Base-by-base conservation (phyloP, 1,139 yeast genomes). In the Geotrichum citri-aurantii region DNA sequence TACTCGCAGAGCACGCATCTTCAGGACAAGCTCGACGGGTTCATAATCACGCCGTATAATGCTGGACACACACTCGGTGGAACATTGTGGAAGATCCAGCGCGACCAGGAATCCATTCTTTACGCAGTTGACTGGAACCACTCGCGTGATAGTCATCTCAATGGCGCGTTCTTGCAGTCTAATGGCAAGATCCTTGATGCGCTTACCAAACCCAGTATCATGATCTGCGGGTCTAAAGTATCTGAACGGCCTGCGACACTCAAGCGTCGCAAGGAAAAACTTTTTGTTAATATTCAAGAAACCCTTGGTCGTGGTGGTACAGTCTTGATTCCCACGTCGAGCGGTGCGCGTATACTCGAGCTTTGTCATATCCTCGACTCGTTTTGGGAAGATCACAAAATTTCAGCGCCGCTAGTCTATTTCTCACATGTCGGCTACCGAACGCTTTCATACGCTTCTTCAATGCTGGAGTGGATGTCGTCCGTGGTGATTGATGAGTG, bases 81-180 rank as follows among this genome's bases (percentile, higher is more conserved):
- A 8, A 84, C 90, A 0, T 81, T 87, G 58, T 93, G 98, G 98
- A 76, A 86, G 51, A 74, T 92, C 26, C 80, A 82, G 57, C 84
- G 84, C 64, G 84, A 87, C 64, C 81, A 86, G 27, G 97, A 93
- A 64, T 87, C 86, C 63, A 77, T 91, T 19, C 77, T 93, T 2
- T 90, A 91, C 71, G 96, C 97, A 0, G 93, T 95, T 3, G 85
- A 89, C 53, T 93, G 99, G 98, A 92, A 92, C 70, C 99, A 93
- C 71, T 86, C 97, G 1, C 84, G 84, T 63, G 98, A 93, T 67
- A 81, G 89, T 0, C 92, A 91, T 66, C 75, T 93, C 59, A 88
- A 87, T 65, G 93, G 97, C n/a, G 83, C 86, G 17, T 79, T 91
- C 57, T 73, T 88, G 54, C 81, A 80, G 60, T 69, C 71, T 5